Evolutionary conservation across 257 asterid species (phyloP), one percentile per base, ranked within the genome.

Genomic region (Nicotiana paniculata): DNA sequence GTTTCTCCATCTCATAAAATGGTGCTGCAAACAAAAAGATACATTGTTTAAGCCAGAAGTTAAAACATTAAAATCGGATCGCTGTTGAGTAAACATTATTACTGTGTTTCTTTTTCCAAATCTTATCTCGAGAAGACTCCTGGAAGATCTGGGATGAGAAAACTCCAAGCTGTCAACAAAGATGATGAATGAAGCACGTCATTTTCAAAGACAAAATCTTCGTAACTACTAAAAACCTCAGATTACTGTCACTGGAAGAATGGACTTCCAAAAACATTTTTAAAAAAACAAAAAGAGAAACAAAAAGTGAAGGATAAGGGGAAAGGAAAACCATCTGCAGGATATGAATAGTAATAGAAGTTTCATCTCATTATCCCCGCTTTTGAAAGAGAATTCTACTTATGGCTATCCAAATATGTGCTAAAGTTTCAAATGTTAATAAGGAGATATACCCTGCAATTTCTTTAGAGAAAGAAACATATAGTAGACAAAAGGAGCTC

Each of bases 61-160:
- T 35, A 78, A 57, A 28, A 82, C 28, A 65, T 48, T 48, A 74
- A 26, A 26, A 74, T 43, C 53, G 81, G 82, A 61, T 35, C 28
- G 48, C 67, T 57, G 85, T 77, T 35, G 81, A 32, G 77, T 33
- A 54, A 82, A 63, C 30, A 48, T 69, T 54, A 54, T 83, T 92
- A 96, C 99, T 93, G 79, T 96, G 94, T 88, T 94, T 96, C 85
- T 91, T 87, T 89, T 92, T 94, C 99, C 98, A 96, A 76, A 92
- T 89, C 85, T 90, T 96, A 81, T 94, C 98, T 64, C 93, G 95
- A 64, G 99, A 96, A 85, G 98, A 92, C 90, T 94, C 98, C 89
- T 91, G 99, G 87, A 94, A 94, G 90, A 96, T 96, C 90, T 94
- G 98, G 90, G 98, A 92, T 51, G 99, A 94, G 89, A 96, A 96